phyloP scores from a whole-genome alignment of 2,329 filamentous ascomycete genomes.

The Corynespora cassiicola region DNA sequence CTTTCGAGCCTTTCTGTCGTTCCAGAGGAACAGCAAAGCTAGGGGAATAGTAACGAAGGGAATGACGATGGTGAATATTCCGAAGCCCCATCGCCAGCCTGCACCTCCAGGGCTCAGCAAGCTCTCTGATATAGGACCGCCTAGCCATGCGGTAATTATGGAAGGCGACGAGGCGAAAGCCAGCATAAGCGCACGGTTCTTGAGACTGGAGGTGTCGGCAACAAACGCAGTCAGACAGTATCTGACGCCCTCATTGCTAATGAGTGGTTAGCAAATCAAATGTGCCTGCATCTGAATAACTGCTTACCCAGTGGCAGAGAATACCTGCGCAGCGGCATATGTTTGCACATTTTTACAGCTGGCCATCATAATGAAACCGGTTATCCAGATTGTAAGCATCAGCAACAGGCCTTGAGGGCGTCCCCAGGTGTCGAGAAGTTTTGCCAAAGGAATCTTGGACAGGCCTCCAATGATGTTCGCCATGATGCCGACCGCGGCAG shows the following conservation, averaged over 20 bases:
- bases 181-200: slow-evolving; percentile 67
- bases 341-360: slow-evolving; percentile 63
- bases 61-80: slow-evolving; percentile 68
- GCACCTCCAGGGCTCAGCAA: slow-evolving; percentile 55
- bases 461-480: slow-evolving; percentile 34
- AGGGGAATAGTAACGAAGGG: slow-evolving; percentile 66
- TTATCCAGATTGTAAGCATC: slow-evolving; percentile 20
- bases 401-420: slow-evolving; percentile 33
- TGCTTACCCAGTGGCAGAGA: slow-evolving; percentile 65
- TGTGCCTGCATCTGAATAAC: slow-evolving; percentile 60
- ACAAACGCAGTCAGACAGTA: slow-evolving; percentile 69
- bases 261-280: slow-evolving; percentile 5
- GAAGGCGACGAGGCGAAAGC: slow-evolving; percentile 46
- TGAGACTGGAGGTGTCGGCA: slow-evolving; percentile 68
- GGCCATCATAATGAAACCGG: slow-evolving; percentile 67
- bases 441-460: slow-evolving; percentile 38
- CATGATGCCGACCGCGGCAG: slow-evolving; percentile 34
- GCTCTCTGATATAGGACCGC: slow-evolving; percentile 10
- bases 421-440: slow-evolving; percentile 42
- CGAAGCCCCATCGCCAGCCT: slow-evolving; percentile 71
- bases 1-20: slow-evolving; percentile 64
- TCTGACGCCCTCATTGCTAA: slow-evolving; percentile 58
- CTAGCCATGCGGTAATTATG: slow-evolving; percentile 36
- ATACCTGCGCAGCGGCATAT: slow-evolving; percentile 68
- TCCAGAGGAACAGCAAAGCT: slow-evolving; percentile 60